Base-by-base conservation (phyloP, 306 rosid species). In the Corylus avellana region DNA sequence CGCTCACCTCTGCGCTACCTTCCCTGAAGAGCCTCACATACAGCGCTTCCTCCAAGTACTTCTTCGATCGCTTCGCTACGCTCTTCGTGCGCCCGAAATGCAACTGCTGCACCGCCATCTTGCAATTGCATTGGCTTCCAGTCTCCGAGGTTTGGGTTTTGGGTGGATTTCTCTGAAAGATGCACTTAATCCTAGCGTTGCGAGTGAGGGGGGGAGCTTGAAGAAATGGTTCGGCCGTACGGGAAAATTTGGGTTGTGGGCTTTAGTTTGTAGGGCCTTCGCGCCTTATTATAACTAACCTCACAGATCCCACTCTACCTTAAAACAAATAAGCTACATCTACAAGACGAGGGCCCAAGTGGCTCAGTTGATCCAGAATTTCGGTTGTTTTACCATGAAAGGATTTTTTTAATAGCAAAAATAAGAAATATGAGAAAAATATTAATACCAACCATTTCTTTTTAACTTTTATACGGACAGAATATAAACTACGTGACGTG, bases 1-100 rank as follows among this genome's bases (percentile, higher is more conserved):
- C 86, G 59, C 51, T 89, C 79, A 77, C 68, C 78, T 90, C 85
- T 35, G 94, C 83, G 37, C 91, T 69, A 35, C 99, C 98, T 1
- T 93, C 94, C 80, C 83, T 91, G 91, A 95, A 90, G 37, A 95
- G 92, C 59, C 83, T 89, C 7, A 62, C 2, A 85, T 93, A 93
- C 12, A 93, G 88, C 2, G 99, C 93, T 82, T 91, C 93, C 4
- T 95, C 99, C 71, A 93, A 69, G 81, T 90, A 86, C 88, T 90
- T 91, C 66, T 83, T 89, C 20, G 94, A 90, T 1, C 97, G 86
- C 80, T 87, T 95, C 75, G 87, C 77, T 70, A 93, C 85, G 81
- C 87, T 89, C 85, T 89, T 93, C 56, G 82, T 78, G 51, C 92
- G 91, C 6, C 89, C 87, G 47, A 86, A 78, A 51, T 73, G 85